Conservation (phyloP, 2,329 filamentous ascomycete species). For the Aspergillus sp. region DNA sequence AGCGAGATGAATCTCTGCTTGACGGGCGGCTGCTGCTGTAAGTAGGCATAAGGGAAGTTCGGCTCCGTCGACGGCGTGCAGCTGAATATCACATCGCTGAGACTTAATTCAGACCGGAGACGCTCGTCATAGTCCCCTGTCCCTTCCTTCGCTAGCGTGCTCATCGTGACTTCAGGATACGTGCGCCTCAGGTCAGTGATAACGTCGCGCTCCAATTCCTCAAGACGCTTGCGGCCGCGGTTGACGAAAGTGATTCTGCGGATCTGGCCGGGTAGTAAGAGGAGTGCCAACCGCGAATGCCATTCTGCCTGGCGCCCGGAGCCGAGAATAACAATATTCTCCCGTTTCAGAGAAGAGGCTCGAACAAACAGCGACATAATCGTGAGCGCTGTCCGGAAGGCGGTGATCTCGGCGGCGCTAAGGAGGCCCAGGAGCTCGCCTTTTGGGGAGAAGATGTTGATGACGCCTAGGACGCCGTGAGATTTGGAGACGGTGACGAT, state of each 20-base stretch:
- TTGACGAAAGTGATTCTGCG: slow-evolving; percentile 77
- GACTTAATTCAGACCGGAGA: slow-evolving; percentile 29
- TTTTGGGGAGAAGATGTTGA: slow-evolving; percentile 65
- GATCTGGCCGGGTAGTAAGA: slow-evolving; percentile 45
- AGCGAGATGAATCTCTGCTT: slow-evolving; percentile 50
- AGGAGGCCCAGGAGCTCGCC: slow-evolving; percentile 67
- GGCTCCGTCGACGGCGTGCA: slow-evolving; percentile 49
- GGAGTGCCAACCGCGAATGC: slow-evolving; percentile 50
- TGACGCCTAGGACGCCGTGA: slow-evolving; percentile 59
- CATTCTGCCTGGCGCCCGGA: slow-evolving; percentile 52
- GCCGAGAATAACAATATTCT: slow-evolving; percentile 49
- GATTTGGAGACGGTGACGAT: slow-evolving; percentile 58
- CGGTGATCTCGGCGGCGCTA: slow-evolving; percentile 72
- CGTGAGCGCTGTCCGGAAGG: slow-evolving; percentile 75
- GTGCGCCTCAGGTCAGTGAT: slow-evolving; percentile 33
- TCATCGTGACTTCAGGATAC: slow-evolving; percentile 37
- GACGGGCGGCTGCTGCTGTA: slow-evolving; percentile 32
- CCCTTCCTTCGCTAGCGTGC: slow-evolving; percentile 58
- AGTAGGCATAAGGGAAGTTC: slow-evolving; percentile 41
- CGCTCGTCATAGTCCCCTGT: slow-evolving; percentile 51
- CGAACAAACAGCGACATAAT: slow-evolving; percentile 65
- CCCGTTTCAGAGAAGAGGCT: slow-evolving; percentile 25
- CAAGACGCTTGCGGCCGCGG: slow-evolving; percentile 61
- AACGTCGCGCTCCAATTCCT: slow-evolving; percentile 34
- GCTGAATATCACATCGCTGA: slow-evolving; percentile 50